Base-by-base conservation (phyloP, 2,329 filamentous ascomycete genomes). In the Talaromyces sp. region DNA sequence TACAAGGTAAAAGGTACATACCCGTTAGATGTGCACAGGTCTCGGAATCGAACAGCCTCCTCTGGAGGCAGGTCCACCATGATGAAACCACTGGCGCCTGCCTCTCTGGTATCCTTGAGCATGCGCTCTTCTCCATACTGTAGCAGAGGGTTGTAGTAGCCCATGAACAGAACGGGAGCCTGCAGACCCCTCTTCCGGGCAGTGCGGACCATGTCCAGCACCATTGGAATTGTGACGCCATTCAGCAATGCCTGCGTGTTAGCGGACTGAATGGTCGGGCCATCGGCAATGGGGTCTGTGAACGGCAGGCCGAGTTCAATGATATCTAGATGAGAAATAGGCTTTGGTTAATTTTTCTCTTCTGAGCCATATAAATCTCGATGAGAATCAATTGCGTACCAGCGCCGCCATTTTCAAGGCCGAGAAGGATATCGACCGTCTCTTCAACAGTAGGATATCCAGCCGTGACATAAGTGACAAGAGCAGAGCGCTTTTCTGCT, bases 301-400 rank as follows among this genome's bases (percentile, higher is more conserved):
- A 99, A 99, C 58, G 95, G 95, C 61, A 96, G 88, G 65, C 93
- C 95, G 68, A 99, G 87, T 78, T 99, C 95, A 71, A 99, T 96
- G 63, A 99, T 82, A 76, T 99, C 95, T 92, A 68, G 30, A 49
- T 49, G 64, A 68, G 61, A 54, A 58, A n/a, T 60, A 27, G n/a
- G n/a, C 15, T n/a, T 51, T 28, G 28, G 47, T 63, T 55, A 63
- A 52, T 44, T 25, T 19, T 17, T 36, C 32, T 55, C 22, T 32
- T 22, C 36, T 13, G 10, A 1, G 9, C 4, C 19, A 15, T 33
- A 15, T 5, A 36, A 36, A 36, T 13, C 49, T 54, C 44, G 49
- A 42, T 44, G 51, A 33, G 57, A 55, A 33, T 36, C 22, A 51
- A 49, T 53, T 56, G 62, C 83, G 69, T 81, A 95, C 91, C 91